Conservation (phyloP, 306 rosid species). For the Potentilla sterilis region DNA sequence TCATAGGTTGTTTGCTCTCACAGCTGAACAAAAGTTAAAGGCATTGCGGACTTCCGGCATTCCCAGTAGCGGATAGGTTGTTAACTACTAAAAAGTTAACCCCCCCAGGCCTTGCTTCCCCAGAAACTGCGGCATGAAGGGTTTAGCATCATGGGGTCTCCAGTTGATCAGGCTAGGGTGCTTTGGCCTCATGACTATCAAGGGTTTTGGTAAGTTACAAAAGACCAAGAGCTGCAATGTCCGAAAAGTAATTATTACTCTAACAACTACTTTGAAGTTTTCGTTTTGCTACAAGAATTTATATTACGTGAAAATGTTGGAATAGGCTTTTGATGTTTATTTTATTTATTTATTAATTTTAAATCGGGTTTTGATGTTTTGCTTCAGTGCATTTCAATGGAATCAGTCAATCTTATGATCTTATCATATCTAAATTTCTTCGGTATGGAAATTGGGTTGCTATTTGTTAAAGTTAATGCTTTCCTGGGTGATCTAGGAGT, state of each 20-base stretch:
- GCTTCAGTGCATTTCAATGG: background rate
- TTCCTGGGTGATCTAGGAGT: no score
- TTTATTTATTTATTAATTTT: no score
- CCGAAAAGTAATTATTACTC: no score
- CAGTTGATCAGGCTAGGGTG: background rate
- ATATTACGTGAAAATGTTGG: background rate
- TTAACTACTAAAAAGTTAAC: no score
- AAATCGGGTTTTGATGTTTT: no score
- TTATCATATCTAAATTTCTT: no score
- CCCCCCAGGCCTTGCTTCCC: background rate
- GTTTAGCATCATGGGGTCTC: background rate
- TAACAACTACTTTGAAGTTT: no score
- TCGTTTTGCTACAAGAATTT: background rate
- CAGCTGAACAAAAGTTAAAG: background rate
- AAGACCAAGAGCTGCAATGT: background rate
- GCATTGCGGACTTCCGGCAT: background rate
- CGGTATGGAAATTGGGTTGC: background rate
- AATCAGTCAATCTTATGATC: no score
- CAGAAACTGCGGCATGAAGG: background rate
- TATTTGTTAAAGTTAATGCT: no score
- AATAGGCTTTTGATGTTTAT: background rate
- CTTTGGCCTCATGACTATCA: background rate
- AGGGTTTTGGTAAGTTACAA: background rate
- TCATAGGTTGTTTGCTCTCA: background rate
- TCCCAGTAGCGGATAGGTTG: conserved; percentile 2